phyloP scores from a whole-genome alignment of 2,329 filamentous ascomycete genomes.

The Fusarium falciforme region DNA sequence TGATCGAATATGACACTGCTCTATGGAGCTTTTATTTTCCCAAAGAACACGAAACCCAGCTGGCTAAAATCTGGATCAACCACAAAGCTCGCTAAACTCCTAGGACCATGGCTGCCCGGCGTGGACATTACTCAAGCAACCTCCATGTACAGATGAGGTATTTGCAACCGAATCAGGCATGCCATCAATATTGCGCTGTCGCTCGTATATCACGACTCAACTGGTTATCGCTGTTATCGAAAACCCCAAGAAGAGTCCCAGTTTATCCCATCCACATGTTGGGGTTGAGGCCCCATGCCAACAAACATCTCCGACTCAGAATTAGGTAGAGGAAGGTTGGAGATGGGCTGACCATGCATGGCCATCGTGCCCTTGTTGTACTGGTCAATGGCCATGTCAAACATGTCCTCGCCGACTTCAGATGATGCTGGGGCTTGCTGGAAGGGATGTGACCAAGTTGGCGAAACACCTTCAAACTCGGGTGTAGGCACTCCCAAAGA shows the following conservation, averaged over 20 bases:
- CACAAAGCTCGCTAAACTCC: conserved; percentile 2
- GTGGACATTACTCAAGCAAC: neutral
- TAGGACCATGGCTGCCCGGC: neutral
- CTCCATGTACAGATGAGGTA: neutral
- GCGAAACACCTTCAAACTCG: conserved; percentile 33
- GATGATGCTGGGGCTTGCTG: conserved; percentile 31
- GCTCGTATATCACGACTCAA: neutral
- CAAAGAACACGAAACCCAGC: neutral
- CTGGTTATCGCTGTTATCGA: conserved; percentile 9
- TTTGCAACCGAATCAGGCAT: neutral
- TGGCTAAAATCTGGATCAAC: neutral
- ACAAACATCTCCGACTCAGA: conserved; percentile 25
- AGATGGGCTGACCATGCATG: conserved; percentile 23
- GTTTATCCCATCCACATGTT: conserved; percentile 15
- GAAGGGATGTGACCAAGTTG: conserved; percentile 39
- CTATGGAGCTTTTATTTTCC: conserved; percentile 4
- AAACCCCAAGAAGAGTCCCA: conserved; percentile 39
- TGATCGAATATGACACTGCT: neutral
- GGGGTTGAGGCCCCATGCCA: conserved; percentile 19
- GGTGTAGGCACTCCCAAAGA: conserved; percentile 40
- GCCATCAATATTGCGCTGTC: neutral
- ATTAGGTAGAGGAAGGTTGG: conserved; percentile 11
- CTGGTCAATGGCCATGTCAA: conserved; percentile 37
- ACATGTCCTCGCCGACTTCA: conserved; percentile 37
- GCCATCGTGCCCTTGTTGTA: conserved; percentile 26